These are phyloP conservation scores for Fistulinella prunicolor DNA, from an alignment of 768 basidiomycete genomes.

Conservation along the genomic window DNA sequence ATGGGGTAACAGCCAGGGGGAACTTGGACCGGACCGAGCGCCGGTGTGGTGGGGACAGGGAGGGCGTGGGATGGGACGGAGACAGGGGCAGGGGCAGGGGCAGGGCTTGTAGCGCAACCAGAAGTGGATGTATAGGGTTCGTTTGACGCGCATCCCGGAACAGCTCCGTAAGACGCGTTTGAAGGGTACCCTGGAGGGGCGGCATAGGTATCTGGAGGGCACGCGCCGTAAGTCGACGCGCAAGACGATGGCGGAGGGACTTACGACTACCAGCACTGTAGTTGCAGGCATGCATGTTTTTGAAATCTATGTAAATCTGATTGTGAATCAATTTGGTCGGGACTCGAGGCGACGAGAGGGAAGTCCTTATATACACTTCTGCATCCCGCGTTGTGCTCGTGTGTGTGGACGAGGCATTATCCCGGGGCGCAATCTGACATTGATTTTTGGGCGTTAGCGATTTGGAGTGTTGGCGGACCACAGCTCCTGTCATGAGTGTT, in stretches of 20 bases:
- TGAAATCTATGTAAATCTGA: not conserved
- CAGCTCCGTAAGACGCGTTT: too few relatives aligned
- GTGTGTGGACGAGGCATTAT: slow-evolving; percentile 7
- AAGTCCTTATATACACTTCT: slow-evolving; percentile 12
- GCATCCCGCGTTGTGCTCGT: not conserved
- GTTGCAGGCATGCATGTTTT: slow-evolving; percentile 6
- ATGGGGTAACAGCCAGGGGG: slow-evolving; percentile 19
- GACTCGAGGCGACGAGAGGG: too few relatives aligned
- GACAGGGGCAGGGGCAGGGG: not conserved
- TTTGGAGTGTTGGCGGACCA: not conserved
- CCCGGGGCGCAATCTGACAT: too few relatives aligned
- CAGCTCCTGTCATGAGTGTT: not conserved
- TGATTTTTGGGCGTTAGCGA: too few relatives aligned
- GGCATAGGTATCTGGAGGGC: not conserved
- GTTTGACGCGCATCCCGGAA: too few relatives aligned
- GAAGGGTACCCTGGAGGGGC: slow-evolving; percentile 2
- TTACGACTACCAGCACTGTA: slow-evolving; percentile 2
- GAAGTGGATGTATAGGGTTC: slow-evolving; percentile 2
- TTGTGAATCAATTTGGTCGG: too few relatives aligned
- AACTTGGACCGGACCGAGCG: slow-evolving; percentile 13
- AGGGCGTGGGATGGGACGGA: not conserved
- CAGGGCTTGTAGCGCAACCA: not conserved
- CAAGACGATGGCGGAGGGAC: not conserved
- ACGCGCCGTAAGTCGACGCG: not conserved
- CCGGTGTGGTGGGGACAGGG: slow-evolving; percentile 1